A percentile compares a stretch with the other conserved stretches of the same genome.
Evolutionary conservation across 2,329 filamentous ascomycete species (phyloP).

Genomic region (Dactylonectria macrodidyma): DNA sequence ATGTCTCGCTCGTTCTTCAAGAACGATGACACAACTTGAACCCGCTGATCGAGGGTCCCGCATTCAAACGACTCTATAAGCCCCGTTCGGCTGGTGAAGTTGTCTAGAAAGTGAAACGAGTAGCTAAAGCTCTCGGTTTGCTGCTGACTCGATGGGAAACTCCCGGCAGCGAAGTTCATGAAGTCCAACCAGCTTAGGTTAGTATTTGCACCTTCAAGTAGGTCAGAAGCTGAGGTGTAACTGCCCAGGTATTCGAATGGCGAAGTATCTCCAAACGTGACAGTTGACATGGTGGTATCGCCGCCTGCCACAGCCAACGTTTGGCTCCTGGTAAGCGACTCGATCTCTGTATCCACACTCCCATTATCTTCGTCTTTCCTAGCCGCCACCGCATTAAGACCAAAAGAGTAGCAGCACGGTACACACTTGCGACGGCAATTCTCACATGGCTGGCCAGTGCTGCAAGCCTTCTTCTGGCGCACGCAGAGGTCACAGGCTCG

Average conservation of each 20-base stretch:
- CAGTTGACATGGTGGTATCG: neutral
- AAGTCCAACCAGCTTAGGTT: slow-evolving; percentile 11
- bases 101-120: slow-evolving; percentile 8
- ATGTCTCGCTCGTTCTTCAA: neutral
- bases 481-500: slow-evolving; percentile 13
- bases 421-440: slow-evolving; percentile 3
- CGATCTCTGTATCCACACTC: neutral
- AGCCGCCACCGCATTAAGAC: neutral
- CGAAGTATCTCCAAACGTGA: neutral
- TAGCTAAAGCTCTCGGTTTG: neutral
- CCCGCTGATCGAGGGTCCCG: neutral
- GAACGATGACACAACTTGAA: neutral
- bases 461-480: slow-evolving; percentile 15
- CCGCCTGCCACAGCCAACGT: neutral
- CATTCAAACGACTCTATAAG: slow-evolving; percentile 9
- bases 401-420: neutral
- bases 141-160: neutral
- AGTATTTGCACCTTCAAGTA: neutral
- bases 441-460: neutral
- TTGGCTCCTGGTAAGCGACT: neutral
- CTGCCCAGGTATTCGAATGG: slow-evolving; percentile 2
- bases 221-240: neutral
- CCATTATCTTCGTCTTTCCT: neutral
- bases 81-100: slow-evolving; percentile 5
- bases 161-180: neutral